phyloP scores from a whole-genome alignment of 1,284 basidiomycete species.

The Coniferiporia weirii region DNA sequence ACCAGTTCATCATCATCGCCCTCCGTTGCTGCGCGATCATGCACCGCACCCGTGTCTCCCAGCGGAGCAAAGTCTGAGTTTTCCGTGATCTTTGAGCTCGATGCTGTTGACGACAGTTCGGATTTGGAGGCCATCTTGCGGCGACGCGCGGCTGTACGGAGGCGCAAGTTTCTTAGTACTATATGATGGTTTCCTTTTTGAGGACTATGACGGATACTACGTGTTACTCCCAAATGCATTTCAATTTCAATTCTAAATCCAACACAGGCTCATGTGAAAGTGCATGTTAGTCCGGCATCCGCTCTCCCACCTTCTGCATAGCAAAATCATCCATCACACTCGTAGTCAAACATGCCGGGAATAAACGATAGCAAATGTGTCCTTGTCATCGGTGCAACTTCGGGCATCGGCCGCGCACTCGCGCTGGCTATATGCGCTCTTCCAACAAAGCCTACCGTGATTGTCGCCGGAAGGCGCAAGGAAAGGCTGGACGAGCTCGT shows the following conservation, averaged over 20 bases:
- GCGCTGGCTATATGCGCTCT: constrained; percentile 46
- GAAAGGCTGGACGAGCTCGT: constrained; percentile 46
- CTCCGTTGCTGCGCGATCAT: not conserved
- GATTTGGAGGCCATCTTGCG: too few species aligned
- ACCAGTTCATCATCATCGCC: not conserved
- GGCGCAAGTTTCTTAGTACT: too few species aligned
- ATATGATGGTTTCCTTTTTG: too few species aligned
- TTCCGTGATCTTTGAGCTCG: not conserved
- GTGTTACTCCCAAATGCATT: too few species aligned
- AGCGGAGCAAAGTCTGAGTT: not conserved
- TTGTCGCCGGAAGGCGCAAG: constrained; percentile 50
- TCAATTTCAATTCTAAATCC: too few species aligned
- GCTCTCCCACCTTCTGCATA: too few species aligned
- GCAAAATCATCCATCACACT: not conserved
- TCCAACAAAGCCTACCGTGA: constrained; percentile 47
- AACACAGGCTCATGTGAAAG: too few species aligned
- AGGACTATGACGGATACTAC: too few species aligned
- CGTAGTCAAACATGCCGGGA: constrained; percentile 30
- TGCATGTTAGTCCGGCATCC: too few species aligned
- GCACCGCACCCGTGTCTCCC: not conserved
- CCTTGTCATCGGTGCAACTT: constrained; percentile 57
- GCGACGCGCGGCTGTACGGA: too few species aligned
- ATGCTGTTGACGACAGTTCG: not conserved
- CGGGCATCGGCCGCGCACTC: constrained; percentile 58
- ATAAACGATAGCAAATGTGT: constrained; percentile 52